A percentile compares a stretch with the other conserved stretches of the same genome.
Evolutionary conservation across 768 basidiomycete genomes (phyloP).

Genomic region (Pleurotus salmoneostramineus): DNA sequence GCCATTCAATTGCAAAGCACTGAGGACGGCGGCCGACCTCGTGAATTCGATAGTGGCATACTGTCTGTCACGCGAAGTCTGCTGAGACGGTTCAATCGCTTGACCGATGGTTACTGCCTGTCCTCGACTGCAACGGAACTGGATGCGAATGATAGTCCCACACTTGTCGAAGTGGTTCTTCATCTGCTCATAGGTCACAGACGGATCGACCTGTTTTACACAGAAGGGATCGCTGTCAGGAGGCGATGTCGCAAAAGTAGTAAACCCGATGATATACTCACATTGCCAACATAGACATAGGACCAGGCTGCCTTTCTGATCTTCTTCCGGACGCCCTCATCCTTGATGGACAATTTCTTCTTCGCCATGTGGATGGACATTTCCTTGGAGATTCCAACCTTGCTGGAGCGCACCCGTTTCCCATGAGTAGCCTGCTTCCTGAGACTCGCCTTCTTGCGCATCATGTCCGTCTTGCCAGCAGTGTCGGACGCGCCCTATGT

Average conservation of each 20-base stretch:
- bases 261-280: conserved; percentile 25
- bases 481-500: not conserved
- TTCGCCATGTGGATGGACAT: conserved; percentile 23
- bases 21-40: conserved; percentile 26
- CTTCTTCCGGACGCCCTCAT: not conserved
- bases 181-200: conserved; percentile 29
- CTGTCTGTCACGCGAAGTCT: conserved; percentile 30
- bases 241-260: too few species aligned
- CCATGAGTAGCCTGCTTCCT: not conserved
- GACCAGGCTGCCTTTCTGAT: conserved; percentile 13
- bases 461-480: not conserved
- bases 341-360: conserved; percentile 16
- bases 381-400: conserved; percentile 8
- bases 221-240: not conserved
- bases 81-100: conserved; percentile 14
- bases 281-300: conserved; percentile 61
- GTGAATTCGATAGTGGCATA: conserved; percentile 52
- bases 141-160: conserved; percentile 28
- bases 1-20: conserved; percentile 39
- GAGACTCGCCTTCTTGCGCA: not conserved
- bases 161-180: conserved; percentile 27
- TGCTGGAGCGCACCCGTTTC: conserved; percentile 7
- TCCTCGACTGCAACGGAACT: conserved; percentile 41
- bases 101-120: conserved; percentile 25
- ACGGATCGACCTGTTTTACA: conserved; percentile 26